phyloP scores from a whole-genome alignment of 306 rosid genomes.

The Gynostemma pentaphyllum region DNA sequence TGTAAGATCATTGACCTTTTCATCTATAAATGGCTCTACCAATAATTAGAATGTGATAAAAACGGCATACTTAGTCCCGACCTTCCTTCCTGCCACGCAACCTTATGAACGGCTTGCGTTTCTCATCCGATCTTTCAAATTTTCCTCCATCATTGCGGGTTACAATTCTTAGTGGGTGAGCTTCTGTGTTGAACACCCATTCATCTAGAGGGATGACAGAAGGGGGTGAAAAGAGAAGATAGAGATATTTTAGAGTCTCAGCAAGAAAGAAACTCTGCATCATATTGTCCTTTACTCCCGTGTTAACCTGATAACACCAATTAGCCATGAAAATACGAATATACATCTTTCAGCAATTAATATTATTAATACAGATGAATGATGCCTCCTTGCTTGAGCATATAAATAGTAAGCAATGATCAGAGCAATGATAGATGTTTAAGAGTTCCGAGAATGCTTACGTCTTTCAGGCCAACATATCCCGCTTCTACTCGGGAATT shows the following conservation, averaged over 20 bases:
- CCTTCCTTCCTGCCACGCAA: constrained; percentile 83
- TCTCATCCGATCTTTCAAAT: constrained; percentile 22
- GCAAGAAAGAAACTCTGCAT: constrained; percentile 99
- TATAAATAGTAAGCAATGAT: neutral
- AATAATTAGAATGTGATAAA: constrained; percentile 19
- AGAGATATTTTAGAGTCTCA: constrained; percentile 88
- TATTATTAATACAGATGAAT: neutral
- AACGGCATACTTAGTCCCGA: constrained; percentile 14
- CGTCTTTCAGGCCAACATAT: constrained; percentile 96
- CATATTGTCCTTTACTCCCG: constrained; percentile 88
- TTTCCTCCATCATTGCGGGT: constrained; percentile 27
- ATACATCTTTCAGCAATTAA: too few relatives aligned
- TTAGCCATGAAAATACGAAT: neutral
- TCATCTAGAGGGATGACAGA: constrained; percentile 81
- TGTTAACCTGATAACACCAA: constrained; percentile 53
- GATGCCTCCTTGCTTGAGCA: neutral
- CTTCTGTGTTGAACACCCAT: constrained; percentile 98
- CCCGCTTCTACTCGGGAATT: constrained; percentile 84
- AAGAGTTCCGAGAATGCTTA: constrained; percentile 28
- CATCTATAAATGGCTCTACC: constrained; percentile 6
- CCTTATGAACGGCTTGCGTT: constrained; percentile 27
- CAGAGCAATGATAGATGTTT: neutral
- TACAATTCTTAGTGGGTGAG: constrained; percentile 78
- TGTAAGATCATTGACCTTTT: constrained; percentile 6
- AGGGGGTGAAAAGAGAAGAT: constrained; percentile 89